Conservation (phyloP, 164 flowering plant genomes). For the Sedum album region DNA sequence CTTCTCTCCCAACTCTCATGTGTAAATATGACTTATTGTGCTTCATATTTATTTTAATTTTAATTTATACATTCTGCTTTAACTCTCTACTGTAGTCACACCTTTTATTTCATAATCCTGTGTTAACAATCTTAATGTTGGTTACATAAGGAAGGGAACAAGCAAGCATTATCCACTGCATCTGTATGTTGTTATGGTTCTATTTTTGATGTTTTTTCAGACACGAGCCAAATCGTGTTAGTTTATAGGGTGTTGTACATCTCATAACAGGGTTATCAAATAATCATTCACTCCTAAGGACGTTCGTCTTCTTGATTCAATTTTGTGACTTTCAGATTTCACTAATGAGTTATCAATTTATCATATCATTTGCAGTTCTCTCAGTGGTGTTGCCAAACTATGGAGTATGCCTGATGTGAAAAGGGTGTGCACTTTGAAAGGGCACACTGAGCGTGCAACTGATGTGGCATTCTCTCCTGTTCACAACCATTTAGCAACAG, state of each 20-base stretch:
- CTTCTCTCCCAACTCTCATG: background rate
- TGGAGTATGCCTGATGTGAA: conserved; percentile 88
- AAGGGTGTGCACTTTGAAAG: conserved; percentile 57
- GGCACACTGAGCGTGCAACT: conserved; percentile 87
- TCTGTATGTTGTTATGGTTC: background rate
- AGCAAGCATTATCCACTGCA: background rate
- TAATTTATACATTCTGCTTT: background rate
- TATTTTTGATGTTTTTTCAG: background rate
- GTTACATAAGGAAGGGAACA: background rate
- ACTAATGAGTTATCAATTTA: background rate
- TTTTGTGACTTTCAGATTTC: background rate
- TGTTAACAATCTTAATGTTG: background rate
- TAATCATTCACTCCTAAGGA: background rate
- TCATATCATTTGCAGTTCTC: conserved; percentile 34
- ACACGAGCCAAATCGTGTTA: background rate
- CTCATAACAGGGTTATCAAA: background rate
- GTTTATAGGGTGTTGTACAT: background rate
- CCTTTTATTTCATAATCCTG: too few relatives aligned
- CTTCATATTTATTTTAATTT: background rate
- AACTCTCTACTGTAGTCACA: background rate
- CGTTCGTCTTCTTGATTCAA: background rate
- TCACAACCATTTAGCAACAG: conserved; percentile 61
- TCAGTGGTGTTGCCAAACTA: conserved; percentile 64
- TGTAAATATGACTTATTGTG: background rate
- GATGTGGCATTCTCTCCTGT: conserved; percentile 91